Conservation (phyloP, 202 grass and related monocot species). For the Panicum virgatum region DNA sequence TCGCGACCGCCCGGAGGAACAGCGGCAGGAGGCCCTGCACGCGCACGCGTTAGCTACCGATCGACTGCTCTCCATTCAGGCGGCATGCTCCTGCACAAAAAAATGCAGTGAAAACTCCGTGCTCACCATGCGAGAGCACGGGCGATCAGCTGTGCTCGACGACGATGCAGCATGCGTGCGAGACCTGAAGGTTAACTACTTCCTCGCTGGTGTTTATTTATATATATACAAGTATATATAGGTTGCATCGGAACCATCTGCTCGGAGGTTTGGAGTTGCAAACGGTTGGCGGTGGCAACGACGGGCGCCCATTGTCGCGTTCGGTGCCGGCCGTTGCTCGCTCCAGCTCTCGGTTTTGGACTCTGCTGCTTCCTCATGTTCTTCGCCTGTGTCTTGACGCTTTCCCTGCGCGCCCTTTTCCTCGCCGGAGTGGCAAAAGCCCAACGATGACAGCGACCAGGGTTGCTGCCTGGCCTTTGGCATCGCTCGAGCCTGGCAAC, state of each 20-base stretch:
- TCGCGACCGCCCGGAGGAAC: conserved; percentile 50
- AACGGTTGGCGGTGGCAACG: conserved; percentile 34
- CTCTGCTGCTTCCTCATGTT: neutral
- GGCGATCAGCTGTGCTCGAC: neutral
- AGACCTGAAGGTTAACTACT: neutral
- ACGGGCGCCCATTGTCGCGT: conserved; percentile 36
- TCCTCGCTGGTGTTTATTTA: neutral
- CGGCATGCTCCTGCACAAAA: neutral
- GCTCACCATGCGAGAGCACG: neutral
- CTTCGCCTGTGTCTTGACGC: neutral
- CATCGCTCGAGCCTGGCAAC: no score
- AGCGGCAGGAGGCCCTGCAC: conserved; percentile 55
- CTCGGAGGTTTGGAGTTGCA: conserved; percentile 1
- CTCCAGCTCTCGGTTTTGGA: conserved; percentile 24
- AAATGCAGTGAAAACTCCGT: neutral
- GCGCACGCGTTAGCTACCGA: neutral
- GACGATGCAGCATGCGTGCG: neutral
- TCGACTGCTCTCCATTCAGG: neutral
- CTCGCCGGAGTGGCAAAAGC: neutral
- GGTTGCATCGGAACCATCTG: neutral
- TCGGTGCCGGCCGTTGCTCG: neutral
- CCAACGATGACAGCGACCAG: neutral
- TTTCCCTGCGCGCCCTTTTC: neutral
- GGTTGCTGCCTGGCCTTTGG: no score
- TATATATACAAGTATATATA: neutral